A percentile compares a stretch with the other conserved stretches of the same genome.
These are phyloP conservation scores for Xylariales sp. DNA, from an alignment of 2,329 filamentous ascomycete genomes.

Conservation along the genomic window DNA sequence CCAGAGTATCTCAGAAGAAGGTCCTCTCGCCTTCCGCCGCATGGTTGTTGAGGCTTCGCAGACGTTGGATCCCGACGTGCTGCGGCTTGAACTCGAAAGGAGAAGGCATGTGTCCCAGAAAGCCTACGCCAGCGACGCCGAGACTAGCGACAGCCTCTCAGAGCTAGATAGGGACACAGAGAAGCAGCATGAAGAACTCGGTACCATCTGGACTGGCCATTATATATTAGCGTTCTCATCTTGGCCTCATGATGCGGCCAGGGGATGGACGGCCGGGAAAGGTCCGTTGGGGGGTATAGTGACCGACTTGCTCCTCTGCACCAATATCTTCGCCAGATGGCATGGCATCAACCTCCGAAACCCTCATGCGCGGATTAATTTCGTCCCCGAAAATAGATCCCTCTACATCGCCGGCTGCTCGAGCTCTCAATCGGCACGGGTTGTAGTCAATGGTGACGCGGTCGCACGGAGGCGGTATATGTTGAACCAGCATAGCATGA, in stretches of 20 bases:
- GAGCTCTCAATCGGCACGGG: not conserved
- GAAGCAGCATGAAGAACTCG: not conserved
- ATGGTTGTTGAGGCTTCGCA: not conserved
- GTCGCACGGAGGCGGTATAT: not conserved
- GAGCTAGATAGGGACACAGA: slow-evolving; percentile 5
- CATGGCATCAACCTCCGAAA: not conserved
- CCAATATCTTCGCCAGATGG: not conserved
- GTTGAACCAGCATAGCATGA: slow-evolving; percentile 9
- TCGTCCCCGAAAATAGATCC: not conserved
- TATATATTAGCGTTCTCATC: not conserved
- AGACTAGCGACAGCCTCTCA: not conserved
- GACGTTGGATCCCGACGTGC: not conserved
- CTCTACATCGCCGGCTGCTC: not conserved
- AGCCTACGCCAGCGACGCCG: not conserved
- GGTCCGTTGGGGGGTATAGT: not conserved
- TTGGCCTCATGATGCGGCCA: not conserved
- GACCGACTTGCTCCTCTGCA: slow-evolving; percentile 7
- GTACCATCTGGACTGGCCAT: not conserved
- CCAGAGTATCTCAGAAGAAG: not conserved
- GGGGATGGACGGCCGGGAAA: not conserved
- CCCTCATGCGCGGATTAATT: slow-evolving; percentile 4
- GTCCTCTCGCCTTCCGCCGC: not conserved
- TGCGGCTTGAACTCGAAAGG: slow-evolving; percentile 1
- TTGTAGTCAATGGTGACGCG: not conserved
- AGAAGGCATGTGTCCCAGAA: not conserved